A percentile compares a stretch with the other conserved stretches of the same genome.
Conservation (phyloP, 2,329 filamentous ascomycete genomes). For the Penicillium sp. region DNA sequence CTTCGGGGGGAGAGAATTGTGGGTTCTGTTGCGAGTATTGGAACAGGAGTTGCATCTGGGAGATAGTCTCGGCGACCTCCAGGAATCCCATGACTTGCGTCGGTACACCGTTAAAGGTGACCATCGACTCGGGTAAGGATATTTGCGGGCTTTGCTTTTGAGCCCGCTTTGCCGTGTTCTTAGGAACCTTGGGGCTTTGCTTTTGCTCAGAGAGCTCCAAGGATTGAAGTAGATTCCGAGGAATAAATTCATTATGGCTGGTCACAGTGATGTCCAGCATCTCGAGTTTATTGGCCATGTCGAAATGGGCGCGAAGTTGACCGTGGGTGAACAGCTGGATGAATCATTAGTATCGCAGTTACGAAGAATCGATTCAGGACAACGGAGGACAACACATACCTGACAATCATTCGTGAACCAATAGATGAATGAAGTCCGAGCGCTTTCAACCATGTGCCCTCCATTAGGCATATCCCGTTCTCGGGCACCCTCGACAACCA, state of each 20-base stretch:
- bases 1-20: slow-evolving; percentile 57
- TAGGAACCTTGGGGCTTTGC: slow-evolving; percentile 62
- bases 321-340: slow-evolving; percentile 75
- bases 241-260: slow-evolving; percentile 80
- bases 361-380: background rate
- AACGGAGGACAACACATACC: slow-evolving; percentile 56
- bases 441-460: slow-evolving; percentile 74
- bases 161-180: slow-evolving; percentile 56
- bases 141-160: slow-evolving; percentile 52
- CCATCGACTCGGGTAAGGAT: slow-evolving; percentile 48
- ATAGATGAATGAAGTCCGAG: slow-evolving; percentile 79
- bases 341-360: background rate
- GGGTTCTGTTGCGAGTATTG: slow-evolving; percentile 58
- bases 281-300: slow-evolving; percentile 77
- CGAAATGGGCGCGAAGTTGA: slow-evolving; percentile 76
- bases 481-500: slow-evolving; percentile 73
- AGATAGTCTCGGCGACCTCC: slow-evolving; percentile 68
- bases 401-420: slow-evolving; percentile 85
- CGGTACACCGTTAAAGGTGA: slow-evolving; percentile 59
- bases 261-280: slow-evolving; percentile 79
- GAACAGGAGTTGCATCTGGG: slow-evolving; percentile 65
- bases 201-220: slow-evolving; percentile 59
- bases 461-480: slow-evolving; percentile 64
- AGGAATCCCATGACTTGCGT: slow-evolving; percentile 62
- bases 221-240: slow-evolving; percentile 62